phyloP scores from a whole-genome alignment of 116 monocot species.

The Cymodocea nodosa region DNA sequence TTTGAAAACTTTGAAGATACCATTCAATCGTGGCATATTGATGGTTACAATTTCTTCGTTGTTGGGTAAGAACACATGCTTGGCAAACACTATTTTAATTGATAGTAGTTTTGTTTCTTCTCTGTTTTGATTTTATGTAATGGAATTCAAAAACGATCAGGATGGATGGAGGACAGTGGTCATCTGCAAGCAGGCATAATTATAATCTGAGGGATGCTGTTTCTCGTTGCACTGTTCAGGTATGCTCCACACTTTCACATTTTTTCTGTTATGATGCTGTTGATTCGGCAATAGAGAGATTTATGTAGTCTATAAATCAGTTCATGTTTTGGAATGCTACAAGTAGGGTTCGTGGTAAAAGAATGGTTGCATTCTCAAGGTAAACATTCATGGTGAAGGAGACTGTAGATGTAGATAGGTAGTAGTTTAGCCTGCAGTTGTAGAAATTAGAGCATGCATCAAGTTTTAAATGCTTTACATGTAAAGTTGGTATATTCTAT shows the following conservation, averaged over 20 bases:
- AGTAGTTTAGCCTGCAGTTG: too few species aligned
- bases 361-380: too few species aligned
- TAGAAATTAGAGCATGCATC: too few species aligned
- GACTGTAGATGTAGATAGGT: too few species aligned
- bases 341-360: too few species aligned
- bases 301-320: too few species aligned
- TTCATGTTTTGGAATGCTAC: too few species aligned
- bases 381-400: too few species aligned
- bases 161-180: constrained; percentile 84
- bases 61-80: constrained; percentile 43
- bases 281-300: too few species aligned
- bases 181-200: constrained; percentile 36
- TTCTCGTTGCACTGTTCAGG: constrained; percentile 70
- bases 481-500: too few species aligned
- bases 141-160: constrained; percentile 13
- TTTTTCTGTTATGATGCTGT: too few species aligned
- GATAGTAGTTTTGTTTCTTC: background rate
- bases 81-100: background rate
- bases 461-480: too few species aligned
- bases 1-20: constrained; percentile 68
- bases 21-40: constrained; percentile 70
- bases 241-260: constrained; percentile 6
- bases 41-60: constrained; percentile 73
- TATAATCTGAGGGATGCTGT: constrained; percentile 81
- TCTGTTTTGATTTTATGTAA: background rate